A percentile compares a stretch with the other conserved stretches of the same genome.
Conservation (phyloP, 2,329 filamentous ascomycete species). For the Beauveria sp. region DNA sequence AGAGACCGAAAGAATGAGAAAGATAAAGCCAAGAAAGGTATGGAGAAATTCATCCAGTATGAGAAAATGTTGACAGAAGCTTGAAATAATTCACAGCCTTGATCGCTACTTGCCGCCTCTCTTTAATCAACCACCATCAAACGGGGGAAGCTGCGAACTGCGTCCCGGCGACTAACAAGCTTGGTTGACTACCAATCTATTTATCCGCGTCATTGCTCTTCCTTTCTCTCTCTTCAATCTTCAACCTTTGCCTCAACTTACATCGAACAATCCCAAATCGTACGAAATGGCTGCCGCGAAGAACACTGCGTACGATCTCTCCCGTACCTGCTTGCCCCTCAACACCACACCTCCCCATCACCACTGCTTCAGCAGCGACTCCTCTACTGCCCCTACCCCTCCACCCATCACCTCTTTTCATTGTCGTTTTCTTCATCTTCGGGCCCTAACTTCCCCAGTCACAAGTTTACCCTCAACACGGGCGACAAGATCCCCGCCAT, state of each 20-base stretch:
- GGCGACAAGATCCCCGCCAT: conserved; percentile 72
- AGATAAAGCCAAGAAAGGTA: too few species aligned
- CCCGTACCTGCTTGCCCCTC: background rate
- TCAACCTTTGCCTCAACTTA: too few species aligned
- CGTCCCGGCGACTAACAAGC: background rate
- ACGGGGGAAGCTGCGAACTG: background rate
- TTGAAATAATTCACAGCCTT: too few species aligned
- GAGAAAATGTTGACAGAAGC: too few species aligned
- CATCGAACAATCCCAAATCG: background rate
- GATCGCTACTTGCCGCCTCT: too few species aligned
- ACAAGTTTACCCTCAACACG: conserved; percentile 61
- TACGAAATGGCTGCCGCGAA: conserved; percentile 23
- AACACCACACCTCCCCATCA: conserved; percentile 10
- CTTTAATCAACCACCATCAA: too few species aligned
- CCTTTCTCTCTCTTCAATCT: too few species aligned
- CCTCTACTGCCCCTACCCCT: background rate
- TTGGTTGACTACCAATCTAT: background rate
- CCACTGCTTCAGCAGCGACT: background rate
- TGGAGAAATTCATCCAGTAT: too few species aligned
- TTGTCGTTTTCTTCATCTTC: too few species aligned
- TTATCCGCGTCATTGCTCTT: background rate
- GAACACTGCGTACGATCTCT: conserved; percentile 17
- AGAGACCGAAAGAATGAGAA: too few species aligned
- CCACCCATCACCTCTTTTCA: background rate
- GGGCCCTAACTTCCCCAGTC: conserved; percentile 8